phyloP scores from a whole-genome alignment of 2,329 filamentous ascomycete genomes.

The Fusarium dimerum region DNA sequence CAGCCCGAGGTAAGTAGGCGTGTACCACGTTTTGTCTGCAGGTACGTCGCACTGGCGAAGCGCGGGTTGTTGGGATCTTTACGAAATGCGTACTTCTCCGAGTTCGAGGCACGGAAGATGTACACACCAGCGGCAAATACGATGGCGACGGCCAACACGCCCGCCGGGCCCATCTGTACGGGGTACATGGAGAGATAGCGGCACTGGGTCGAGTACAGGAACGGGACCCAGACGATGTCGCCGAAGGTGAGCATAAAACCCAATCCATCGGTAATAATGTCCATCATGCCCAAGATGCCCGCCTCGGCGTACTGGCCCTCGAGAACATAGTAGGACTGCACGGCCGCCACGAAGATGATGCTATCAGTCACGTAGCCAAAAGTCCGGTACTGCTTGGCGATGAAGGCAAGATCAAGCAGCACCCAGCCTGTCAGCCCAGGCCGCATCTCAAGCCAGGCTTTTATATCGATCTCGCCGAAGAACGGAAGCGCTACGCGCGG shows the following conservation, averaged over 20 bases:
- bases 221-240: slow-evolving; percentile 87
- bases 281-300: slow-evolving; percentile 85
- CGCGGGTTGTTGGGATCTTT: slow-evolving; percentile 77
- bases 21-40: slow-evolving; percentile 78
- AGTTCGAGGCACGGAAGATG: slow-evolving; percentile 87
- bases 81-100: slow-evolving; percentile 91
- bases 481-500: slow-evolving; percentile 76
- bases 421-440: slow-evolving; percentile 87
- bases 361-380: slow-evolving; percentile 82
- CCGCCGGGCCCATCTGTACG: slow-evolving; percentile 66
- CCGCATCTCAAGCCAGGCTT: slow-evolving; percentile 81
- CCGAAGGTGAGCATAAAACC: slow-evolving; percentile 92
- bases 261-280: slow-evolving; percentile 86
- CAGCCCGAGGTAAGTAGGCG: slow-evolving; percentile 80
- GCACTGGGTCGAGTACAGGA: slow-evolving; percentile 79
- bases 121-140: slow-evolving; percentile 72
- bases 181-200: slow-evolving; percentile 83
- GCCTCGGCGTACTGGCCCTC: slow-evolving; percentile 84
- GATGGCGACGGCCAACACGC: slow-evolving; percentile 62
- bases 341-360: slow-evolving; percentile 72
- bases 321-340: slow-evolving; percentile 79
- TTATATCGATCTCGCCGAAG: slow-evolving; percentile 83
- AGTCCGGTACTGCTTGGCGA: slow-evolving; percentile 81
- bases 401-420: slow-evolving; percentile 76
- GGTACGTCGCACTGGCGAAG: slow-evolving; percentile 75